phyloP scores from a whole-genome alignment of 2,329 filamentous ascomycete genomes.

The Cephalotrichum gorgonifer region DNA sequence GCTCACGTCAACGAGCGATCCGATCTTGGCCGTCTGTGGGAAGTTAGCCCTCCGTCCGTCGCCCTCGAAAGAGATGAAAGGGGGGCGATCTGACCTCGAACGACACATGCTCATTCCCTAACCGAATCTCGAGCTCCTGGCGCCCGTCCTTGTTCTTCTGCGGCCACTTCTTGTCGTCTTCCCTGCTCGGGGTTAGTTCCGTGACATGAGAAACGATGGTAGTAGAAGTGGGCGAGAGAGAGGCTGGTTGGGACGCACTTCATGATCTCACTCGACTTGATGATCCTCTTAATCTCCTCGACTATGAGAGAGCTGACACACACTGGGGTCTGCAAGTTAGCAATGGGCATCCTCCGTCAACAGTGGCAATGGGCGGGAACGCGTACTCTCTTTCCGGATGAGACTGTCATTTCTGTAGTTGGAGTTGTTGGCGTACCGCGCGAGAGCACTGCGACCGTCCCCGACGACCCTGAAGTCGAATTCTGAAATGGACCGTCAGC shows the following conservation, averaged over 20 bases:
- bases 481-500: constrained; percentile 41
- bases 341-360: not conserved
- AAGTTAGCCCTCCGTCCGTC: not conserved
- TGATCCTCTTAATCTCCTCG: constrained; percentile 91
- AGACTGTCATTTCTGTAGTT: constrained; percentile 98
- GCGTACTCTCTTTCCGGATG: constrained; percentile 97
- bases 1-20: constrained; percentile 90
- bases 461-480: constrained; percentile 92
- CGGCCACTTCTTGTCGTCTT: constrained; percentile 97
- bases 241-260: constrained; percentile 49
- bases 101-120: constrained; percentile 93
- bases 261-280: constrained; percentile 93
- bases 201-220: not conserved
- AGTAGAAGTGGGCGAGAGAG: not conserved
- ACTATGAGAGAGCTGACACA: constrained; percentile 87
- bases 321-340: constrained; percentile 52
- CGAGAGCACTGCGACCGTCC: constrained; percentile 85
- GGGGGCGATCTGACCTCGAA: constrained; percentile 62
- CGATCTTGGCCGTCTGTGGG: constrained; percentile 86
- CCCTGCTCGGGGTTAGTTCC: constrained; percentile 39
- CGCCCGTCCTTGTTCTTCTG: constrained; percentile 98
- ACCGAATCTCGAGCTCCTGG: constrained; percentile 87
- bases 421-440: constrained; percentile 97
- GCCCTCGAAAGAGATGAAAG: no score
- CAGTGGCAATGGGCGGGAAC: not conserved